phyloP scores from a whole-genome alignment of 768 basidiomycete species.

The Amylocystis lapponica region DNA sequence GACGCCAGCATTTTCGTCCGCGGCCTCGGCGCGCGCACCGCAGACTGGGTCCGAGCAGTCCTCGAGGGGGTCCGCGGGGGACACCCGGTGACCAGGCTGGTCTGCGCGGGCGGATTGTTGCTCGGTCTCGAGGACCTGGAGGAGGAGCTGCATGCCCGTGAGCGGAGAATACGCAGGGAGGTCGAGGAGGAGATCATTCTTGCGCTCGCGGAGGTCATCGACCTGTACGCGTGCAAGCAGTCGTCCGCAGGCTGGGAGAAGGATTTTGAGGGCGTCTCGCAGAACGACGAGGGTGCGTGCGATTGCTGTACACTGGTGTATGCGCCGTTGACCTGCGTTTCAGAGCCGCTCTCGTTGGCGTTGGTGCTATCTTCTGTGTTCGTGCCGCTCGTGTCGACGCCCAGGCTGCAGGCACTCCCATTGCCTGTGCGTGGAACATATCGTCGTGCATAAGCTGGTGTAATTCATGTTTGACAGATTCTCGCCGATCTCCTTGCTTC shows the following conservation, averaged over 20 bases:
- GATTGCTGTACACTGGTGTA: background rate
- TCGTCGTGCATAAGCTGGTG: background rate
- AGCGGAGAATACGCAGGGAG: slow-evolving; percentile 27
- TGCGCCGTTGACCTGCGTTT: background rate
- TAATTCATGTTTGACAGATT: slow-evolving; percentile 18
- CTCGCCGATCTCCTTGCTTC: slow-evolving; percentile 32
- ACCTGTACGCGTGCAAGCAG: slow-evolving; percentile 36
- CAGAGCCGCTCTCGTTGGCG: slow-evolving; percentile 21
- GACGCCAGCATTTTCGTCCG: slow-evolving; percentile 16
- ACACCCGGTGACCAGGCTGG: slow-evolving; percentile 53
- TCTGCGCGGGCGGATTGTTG: slow-evolving; percentile 58
- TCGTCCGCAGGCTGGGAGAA: slow-evolving; percentile 51
- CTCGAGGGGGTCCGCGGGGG: slow-evolving; percentile 43
- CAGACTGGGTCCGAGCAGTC: slow-evolving; percentile 15
- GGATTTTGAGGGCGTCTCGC: slow-evolving; percentile 55
- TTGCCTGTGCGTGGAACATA: slow-evolving; percentile 32
- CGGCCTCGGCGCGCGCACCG: background rate
- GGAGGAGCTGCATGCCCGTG: slow-evolving; percentile 24
- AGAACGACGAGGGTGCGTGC: slow-evolving; percentile 32
- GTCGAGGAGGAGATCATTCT: slow-evolving; percentile 66
- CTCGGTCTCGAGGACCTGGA: slow-evolving; percentile 56
- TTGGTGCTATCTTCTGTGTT: slow-evolving; percentile 55
- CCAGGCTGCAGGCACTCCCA: slow-evolving; percentile 57
- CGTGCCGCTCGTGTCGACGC: slow-evolving; percentile 45
- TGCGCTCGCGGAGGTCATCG: slow-evolving; percentile 70